Percentiles rank a stretch among this genome's conserved stretches.
phyloP scores from a whole-genome alignment of 441 rosid species.

The Monsonia emarginata region DNA sequence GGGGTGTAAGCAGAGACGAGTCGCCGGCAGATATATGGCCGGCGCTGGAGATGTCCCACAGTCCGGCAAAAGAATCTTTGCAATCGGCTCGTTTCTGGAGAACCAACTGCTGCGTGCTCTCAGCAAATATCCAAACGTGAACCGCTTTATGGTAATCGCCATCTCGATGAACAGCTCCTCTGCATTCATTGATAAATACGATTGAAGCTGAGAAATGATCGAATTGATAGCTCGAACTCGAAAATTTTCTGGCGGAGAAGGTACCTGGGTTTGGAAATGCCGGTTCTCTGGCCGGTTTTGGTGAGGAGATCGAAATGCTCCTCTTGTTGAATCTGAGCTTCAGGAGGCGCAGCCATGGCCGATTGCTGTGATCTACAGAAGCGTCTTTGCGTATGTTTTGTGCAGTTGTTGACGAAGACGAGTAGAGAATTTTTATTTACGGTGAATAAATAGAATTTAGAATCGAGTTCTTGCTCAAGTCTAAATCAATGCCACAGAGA shows the following conservation, averaged over 20 bases:
- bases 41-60: slow-evolving; percentile 88
- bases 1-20: slow-evolving; percentile 59
- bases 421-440: no score
- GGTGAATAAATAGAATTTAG: no score
- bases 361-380: slow-evolving; percentile 7
- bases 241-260: background rate
- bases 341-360: slow-evolving; percentile 17
- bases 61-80: slow-evolving; percentile 81
- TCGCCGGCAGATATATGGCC: slow-evolving; percentile 84
- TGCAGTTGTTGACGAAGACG: background rate
- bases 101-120: slow-evolving; percentile 64
- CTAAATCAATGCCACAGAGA: no score
- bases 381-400: background rate
- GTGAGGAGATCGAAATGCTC: slow-evolving; percentile 68
- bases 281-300: slow-evolving; percentile 50
- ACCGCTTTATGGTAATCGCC: slow-evolving; percentile 88
- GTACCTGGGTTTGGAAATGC: slow-evolving; percentile 67
- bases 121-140: slow-evolving; percentile 75
- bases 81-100: slow-evolving; percentile 59
- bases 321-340: slow-evolving; percentile 17
- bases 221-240: background rate
- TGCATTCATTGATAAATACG: slow-evolving; percentile 17
- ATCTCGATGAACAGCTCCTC: slow-evolving; percentile 63
- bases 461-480: no score
- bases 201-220: background rate